Evolutionary conservation across 371 early-diverging fungal species (phyloP).

Genomic region (Syncephalastrum monosporum): DNA sequence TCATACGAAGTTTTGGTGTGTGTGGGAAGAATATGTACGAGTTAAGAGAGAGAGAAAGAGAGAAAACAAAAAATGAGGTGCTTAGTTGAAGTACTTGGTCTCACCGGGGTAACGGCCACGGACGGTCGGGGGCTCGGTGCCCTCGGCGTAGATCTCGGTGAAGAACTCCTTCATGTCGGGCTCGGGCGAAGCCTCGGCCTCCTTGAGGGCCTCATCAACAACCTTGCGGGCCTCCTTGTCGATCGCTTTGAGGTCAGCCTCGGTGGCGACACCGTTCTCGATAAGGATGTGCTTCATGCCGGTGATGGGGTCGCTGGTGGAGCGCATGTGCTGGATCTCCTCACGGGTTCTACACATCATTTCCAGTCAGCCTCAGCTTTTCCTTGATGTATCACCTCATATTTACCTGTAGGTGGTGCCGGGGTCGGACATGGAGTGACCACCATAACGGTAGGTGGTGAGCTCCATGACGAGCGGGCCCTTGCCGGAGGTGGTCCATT

Average conservation of each 20-base stretch:
- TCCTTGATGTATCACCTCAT: too few relatives aligned
- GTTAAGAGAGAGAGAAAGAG: neutral
- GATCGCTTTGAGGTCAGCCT: conserved; percentile 89
- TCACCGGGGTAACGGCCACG: conserved; percentile 83
- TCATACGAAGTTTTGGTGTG: too few relatives aligned
- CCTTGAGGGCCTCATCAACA: conserved; percentile 84
- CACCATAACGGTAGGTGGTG: conserved; percentile 98
- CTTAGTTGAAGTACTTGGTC: conserved; percentile 47
- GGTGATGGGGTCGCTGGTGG: conserved; percentile 90
- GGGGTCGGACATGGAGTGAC: conserved; percentile 99
- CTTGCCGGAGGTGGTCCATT: conserved; percentile 81
- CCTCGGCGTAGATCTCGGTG: conserved; percentile 82
- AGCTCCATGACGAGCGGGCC: conserved; percentile 98
- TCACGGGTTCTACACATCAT: conserved; percentile 79
- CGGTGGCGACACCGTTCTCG: conserved; percentile 68
- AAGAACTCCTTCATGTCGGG: conserved; percentile 76
- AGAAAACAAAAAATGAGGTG: conserved; percentile 4
- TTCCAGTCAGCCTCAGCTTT: too few relatives aligned
- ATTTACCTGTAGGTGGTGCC: conserved; percentile 79
- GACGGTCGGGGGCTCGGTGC: conserved; percentile 67
- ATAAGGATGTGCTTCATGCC: conserved; percentile 84
- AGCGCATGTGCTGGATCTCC: conserved; percentile 97
- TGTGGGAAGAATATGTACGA: too few relatives aligned
- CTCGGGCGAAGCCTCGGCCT: conserved; percentile 84
- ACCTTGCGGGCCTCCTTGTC: conserved; percentile 87